Evolutionary conservation across 192 early-diverging fungal species (phyloP).

Genomic region (Funneliformis geosporum): DNA sequence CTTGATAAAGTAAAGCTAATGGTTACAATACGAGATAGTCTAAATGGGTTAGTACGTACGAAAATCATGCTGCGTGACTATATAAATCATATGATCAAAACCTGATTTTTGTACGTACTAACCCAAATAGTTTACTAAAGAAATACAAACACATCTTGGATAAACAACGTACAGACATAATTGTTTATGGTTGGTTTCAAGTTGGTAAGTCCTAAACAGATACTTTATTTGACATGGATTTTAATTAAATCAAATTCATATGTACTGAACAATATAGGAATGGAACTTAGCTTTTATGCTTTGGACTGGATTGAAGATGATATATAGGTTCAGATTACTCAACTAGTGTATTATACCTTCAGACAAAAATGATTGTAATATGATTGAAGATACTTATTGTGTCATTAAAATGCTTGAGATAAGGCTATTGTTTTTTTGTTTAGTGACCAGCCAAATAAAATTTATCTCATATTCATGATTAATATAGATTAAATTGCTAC

Average conservation of each 20-base stretch:
- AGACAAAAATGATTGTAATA: too few species aligned
- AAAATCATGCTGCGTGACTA: too few species aligned
- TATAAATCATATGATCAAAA: too few species aligned
- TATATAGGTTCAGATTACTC: conserved; percentile 6
- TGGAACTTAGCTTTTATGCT: conserved; percentile 10
- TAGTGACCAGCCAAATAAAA: too few species aligned
- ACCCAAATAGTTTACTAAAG: too few species aligned
- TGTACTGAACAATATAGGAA: background rate
- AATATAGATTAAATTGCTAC: too few species aligned
- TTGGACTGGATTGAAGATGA: conserved; percentile 8
- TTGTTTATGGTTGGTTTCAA: conserved; percentile 4
- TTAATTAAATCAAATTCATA: background rate
- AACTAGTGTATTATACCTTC: too few species aligned
- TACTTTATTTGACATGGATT: background rate
- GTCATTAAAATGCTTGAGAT: too few species aligned
- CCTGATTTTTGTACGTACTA: too few species aligned
- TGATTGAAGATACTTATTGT: too few species aligned
- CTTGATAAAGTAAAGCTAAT: conserved; percentile 13
- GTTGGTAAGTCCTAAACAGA: background rate
- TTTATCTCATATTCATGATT: too few species aligned
- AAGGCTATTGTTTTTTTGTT: too few species aligned
- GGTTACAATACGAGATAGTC: background rate
- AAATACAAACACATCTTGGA: background rate
- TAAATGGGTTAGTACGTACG: background rate
- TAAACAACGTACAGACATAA: background rate